Base-by-base conservation (phyloP, 2,329 filamentous ascomycete genomes). In the Trichoderma sp. region DNA sequence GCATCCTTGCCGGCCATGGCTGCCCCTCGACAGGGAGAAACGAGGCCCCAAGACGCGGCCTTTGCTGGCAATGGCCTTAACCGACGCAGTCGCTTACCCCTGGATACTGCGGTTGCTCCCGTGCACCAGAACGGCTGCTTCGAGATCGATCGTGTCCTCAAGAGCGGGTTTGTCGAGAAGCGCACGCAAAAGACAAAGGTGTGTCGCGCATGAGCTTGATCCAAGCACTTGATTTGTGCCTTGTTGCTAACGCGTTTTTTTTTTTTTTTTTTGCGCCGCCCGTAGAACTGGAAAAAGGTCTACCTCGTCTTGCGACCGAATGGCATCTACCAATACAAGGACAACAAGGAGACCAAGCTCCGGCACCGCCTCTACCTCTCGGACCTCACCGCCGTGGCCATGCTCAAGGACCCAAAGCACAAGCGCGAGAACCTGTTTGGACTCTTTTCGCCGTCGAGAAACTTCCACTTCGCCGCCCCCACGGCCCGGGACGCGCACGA, bases 51-150 rank as follows among this genome's bases (percentile, higher is more conserved):
- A 19, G 63, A 67, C 34, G 48, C 42, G 17, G 37, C 32, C 32
- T 35, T 61, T 34, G 15, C 56, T 35, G 56, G 57, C 42, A 42
- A 58, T 45, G 64, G 9, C 13, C 67, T 57, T 25, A 67, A 61
- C 37, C 64, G 64, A 56, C 64, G 22, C 45, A 67, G 68, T 69
- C 68, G 64, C 48, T 35, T 58, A 39, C 42, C 65, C 37, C 50
- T 69, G 34, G 58, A 68, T 45, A 64, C 64, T 17, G 12, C 53
- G 42, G 50, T 65, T 42, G 48, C 68, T 58, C 68, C 68, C n/a
- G 93, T 98, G 71, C 97, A 94, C 76, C 90, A 97, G 79, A 94
- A 97, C 79, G 95, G 95, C 70, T 95, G 93, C 79, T 99, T 97
- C 78, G 94, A 95, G 75, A 97, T 96, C 75, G 95, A 99, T 79